Evolutionary conservation across 1,284 basidiomycete species (phyloP), one percentile per base, ranked within the genome.

Genomic region (Fomitiporia mediterranea): DNA sequence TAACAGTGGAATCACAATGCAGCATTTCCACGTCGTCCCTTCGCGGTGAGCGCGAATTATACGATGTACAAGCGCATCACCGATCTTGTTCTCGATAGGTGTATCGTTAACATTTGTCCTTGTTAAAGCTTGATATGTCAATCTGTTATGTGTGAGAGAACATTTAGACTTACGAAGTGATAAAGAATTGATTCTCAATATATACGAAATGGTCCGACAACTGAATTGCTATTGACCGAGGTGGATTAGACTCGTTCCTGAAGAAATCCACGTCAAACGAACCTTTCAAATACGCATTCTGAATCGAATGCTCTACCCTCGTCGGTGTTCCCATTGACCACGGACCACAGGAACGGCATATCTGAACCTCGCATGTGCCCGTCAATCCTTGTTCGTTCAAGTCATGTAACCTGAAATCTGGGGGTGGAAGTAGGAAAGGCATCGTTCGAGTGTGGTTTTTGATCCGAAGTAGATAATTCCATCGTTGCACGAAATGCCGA

Each of bases 151-250:
- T 5, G n/a, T 17, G 13, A 30, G 19, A 39, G 59, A 53, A 30
- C 9, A 52, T 7, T 35, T 11, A 43, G 4, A 70, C 84, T 67
- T 68, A 91, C 81, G 91, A 97, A 0, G 94, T 91, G 67, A 99
- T 94, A 73, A 99, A 99, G 75, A 98, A 99, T 70, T 99, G 96
- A 67, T 99, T 98, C 70, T 98, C 94, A 59, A 94, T 93, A 71
- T 94, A 94, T 21, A 94, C 89, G 65, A 94, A 94, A 65, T 92
- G 90, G 60, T 98, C 94, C 17, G 94, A 97, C 67, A 93, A 78
- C 70, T 98, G 89, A 57, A 99, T 99, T 2, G 94, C 93, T 92
- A 67, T 61, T 21, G 46, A 46, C 19, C 11, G 47, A 38, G 17
- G 50, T 40, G 28, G 32, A 28, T 4, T n/a, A 28, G 15, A 2